These are phyloP conservation scores for Geotrichum armillariae DNA, from an alignment of 1,139 yeast genomes.

Conservation along the genomic window DNA sequence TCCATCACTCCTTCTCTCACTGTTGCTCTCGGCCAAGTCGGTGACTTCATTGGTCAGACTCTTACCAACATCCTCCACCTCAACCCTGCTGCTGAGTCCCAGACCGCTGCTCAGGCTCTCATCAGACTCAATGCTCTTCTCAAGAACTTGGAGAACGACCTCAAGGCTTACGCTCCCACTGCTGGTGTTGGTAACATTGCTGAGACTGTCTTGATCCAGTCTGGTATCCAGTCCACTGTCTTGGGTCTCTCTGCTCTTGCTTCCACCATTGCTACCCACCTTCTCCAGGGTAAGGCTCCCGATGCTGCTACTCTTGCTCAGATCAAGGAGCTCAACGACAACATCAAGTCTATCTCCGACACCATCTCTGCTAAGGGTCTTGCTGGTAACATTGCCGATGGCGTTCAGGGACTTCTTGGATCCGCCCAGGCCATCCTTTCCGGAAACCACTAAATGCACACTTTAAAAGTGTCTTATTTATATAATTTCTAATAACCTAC, in stretches of 20 bases:
- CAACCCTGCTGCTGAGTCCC: not conserved
- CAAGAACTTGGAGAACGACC: not conserved
- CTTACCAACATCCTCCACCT: not conserved
- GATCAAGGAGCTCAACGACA: not conserved
- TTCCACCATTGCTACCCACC: not conserved
- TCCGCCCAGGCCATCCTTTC: not conserved
- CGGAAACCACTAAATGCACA: too few relatives aligned
- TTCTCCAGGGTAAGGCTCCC: not conserved
- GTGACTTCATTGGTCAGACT: not conserved
- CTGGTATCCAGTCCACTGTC: slow-evolving; percentile 6
- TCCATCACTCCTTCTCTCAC: not conserved
- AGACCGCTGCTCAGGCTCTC: slow-evolving; percentile 1
- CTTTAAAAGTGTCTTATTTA: too few relatives aligned
- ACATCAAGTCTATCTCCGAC: not conserved
- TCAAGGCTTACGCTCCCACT: slow-evolving; percentile 4
- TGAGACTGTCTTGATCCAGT: slow-evolving; percentile 5
- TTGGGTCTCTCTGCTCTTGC: slow-evolving; percentile 4
- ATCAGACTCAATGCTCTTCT: slow-evolving; percentile 3
- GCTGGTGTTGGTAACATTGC: slow-evolving; percentile 7
- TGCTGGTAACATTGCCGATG: not conserved
- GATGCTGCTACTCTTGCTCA: slow-evolving; percentile 6
- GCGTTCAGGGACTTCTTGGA: not conserved
- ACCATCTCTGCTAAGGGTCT: not conserved
- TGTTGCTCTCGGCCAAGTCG: slow-evolving; percentile 2
- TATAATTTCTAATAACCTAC: too few relatives aligned